phyloP scores from a whole-genome alignment of 1,139 yeast species.

The Yamadazyma kanchanaburiensis region DNA sequence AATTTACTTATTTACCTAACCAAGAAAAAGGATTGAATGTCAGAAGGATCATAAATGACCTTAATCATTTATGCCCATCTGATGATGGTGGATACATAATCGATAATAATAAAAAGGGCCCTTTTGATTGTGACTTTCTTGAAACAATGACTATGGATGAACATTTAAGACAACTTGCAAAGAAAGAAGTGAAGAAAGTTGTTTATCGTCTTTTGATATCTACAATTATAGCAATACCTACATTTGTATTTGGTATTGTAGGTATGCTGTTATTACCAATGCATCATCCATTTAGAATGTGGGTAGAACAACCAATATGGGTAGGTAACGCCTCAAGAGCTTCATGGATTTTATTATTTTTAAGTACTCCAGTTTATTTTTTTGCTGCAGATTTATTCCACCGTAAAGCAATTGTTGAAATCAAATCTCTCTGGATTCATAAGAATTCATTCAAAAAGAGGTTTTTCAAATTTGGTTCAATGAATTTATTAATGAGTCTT shows the following conservation, averaged over 20 bases:
- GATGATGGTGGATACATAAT: conserved; percentile 17
- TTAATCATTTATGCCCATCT: conserved; percentile 41
- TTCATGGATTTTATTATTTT: conserved; percentile 62
- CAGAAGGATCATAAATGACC: conserved; percentile 48
- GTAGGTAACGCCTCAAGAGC: conserved; percentile 59
- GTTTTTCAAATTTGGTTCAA: conserved; percentile 68
- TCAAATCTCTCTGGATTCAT: conserved; percentile 53
- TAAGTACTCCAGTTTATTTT: conserved; percentile 73
- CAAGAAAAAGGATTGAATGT: conserved; percentile 45
- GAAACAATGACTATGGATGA: conserved; percentile 63
- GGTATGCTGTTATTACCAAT: conserved; percentile 61
- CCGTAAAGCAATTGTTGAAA: conserved; percentile 58
- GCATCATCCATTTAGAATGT: conserved; percentile 38
- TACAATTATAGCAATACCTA: conserved; percentile 48
- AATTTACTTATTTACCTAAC: conserved; percentile 62
- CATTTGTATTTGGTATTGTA: conserved; percentile 65
- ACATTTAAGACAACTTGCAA: conserved; percentile 51
- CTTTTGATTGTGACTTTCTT: conserved; percentile 51
- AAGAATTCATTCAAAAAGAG: conserved; percentile 56
- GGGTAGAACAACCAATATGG: conserved; percentile 65
- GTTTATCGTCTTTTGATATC: conserved; percentile 48
- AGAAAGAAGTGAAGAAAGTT: conserved; percentile 46
- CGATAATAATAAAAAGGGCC: conserved; percentile 21
- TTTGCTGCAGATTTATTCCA: conserved; percentile 76
- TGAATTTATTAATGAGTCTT: conserved; percentile 67